Evolutionary conservation across 352 stramenopile species (phyloP), one percentile per base, ranked within the genome.

Genomic region (Pythium rishiriense): DNA sequence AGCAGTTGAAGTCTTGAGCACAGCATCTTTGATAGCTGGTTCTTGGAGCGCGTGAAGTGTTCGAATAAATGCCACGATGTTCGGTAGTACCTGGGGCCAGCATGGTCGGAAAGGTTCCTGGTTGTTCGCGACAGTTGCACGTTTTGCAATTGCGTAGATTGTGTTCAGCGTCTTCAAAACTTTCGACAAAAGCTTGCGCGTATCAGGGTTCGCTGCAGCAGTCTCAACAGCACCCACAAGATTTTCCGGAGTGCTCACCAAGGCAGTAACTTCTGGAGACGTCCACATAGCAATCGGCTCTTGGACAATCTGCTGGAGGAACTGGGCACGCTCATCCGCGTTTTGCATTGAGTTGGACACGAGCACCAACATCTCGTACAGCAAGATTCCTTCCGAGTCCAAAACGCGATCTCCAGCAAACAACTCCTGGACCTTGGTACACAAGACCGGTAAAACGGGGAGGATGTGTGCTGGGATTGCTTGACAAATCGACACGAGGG

Each of bases 321-420:
- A 93, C 52, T 84, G 75, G 14, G 69, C 58, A 49, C 81, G 81
- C 48, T 91, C 81, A 1, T 87, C 78, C 21, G 59, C 56, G 29
- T 76, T 91, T 31, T 77, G 67, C 74, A 93, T 87, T 31, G 85
- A 93, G 56, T 90, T 91, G 2, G 85, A 91, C 10, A 93, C 85
- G 15, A 93, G 52, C 39, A 93, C 81, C 8, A 93, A 67, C 78
- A 93, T 91, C 43, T 93, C 85, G 39, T 93, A 93, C 10, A 93
- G 68, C 59, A 93, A 72, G 4, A 93, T 81, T 28, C 79, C 79
- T 66, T 93, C 85, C 0, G 81, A 85, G 21, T 93, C 85, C 15
- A 88, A 74, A n/a, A 93, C 85, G 21, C 72, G 73, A 72, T 90
- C 83, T 0, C 67, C 64, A 33, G 79, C 77, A 60, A 93, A 93